Evolutionary conservation across 352 stramenopile species (phyloP).

Genomic region (Phytophthora syringae): DNA sequence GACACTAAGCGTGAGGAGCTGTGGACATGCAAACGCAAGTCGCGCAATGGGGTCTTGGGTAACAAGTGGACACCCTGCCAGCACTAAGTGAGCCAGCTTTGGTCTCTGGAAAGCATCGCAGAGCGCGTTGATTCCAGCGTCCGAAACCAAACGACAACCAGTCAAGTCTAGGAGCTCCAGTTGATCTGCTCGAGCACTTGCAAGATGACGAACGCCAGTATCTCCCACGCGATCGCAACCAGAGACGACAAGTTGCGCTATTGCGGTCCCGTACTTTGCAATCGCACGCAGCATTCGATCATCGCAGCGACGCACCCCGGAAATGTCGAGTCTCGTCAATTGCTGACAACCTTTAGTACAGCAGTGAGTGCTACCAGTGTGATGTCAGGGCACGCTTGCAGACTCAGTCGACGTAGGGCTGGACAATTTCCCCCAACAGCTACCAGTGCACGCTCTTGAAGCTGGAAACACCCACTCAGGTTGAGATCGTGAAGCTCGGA

Average conservation of each 20-base stretch:
- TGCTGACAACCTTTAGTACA: slow-evolving; percentile 59
- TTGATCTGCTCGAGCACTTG: slow-evolving; percentile 51
- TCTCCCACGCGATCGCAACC: slow-evolving; percentile 75
- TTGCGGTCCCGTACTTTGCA: slow-evolving; percentile 28
- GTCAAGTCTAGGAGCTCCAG: slow-evolving; percentile 72
- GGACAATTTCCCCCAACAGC: slow-evolving; percentile 68
- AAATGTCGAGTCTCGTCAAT: slow-evolving; percentile 61
- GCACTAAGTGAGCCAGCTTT: slow-evolving; percentile 58
- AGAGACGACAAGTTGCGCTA: slow-evolving; percentile 61
- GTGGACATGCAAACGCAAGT: slow-evolving; percentile 65
- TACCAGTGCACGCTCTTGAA: slow-evolving; percentile 82
- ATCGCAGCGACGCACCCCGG: slow-evolving; percentile 58
- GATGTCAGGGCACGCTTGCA: slow-evolving; percentile 86
- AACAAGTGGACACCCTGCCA: slow-evolving; percentile 62
- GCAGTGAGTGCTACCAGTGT: slow-evolving; percentile 69
- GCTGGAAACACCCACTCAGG: slow-evolving; percentile 79
- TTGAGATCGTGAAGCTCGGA: slow-evolving; percentile 60
- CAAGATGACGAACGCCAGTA: slow-evolving; percentile 56
- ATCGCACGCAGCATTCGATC: slow-evolving; percentile 69
- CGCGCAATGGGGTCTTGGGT: slow-evolving; percentile 71
- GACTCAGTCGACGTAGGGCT: slow-evolving; percentile 66
- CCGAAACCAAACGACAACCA: slow-evolving; percentile 56
- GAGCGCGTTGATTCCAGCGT: slow-evolving; percentile 56
- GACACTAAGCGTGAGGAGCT: slow-evolving; percentile 74
- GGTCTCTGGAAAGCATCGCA: slow-evolving; percentile 64